Evolutionary conservation across 148 eudicot genomes (phyloP).

Genomic region (Heliamphora exappendiculata): DNA sequence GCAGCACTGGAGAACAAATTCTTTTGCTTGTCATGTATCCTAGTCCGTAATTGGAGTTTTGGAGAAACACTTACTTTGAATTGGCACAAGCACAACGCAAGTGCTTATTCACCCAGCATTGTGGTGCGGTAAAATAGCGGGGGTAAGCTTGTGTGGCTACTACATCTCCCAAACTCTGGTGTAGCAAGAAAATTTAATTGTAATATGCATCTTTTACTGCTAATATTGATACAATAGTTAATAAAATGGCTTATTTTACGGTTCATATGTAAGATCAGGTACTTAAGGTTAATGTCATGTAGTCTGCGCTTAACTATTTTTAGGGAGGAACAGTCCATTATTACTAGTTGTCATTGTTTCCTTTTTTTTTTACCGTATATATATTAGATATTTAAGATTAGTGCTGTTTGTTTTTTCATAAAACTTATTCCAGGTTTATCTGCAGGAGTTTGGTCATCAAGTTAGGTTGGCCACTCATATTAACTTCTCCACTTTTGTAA

Average conservation of each 20-base stretch:
- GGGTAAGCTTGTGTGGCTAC: no score
- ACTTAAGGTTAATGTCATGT: neutral
- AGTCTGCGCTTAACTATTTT: neutral
- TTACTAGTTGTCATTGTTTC: neutral
- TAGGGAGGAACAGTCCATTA: neutral
- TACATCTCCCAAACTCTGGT: neutral
- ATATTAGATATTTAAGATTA: neutral
- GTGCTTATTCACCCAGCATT: no score
- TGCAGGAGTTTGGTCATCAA: slow-evolving; percentile 89
- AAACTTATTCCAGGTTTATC: slow-evolving; percentile 7
- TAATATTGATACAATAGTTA: neutral
- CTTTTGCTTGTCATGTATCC: no score
- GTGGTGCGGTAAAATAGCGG: neutral
- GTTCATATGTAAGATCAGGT: neutral
- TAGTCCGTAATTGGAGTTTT: no score
- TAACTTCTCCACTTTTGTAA: slow-evolving; percentile 66
- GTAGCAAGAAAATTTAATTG: neutral
- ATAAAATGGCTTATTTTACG: neutral
- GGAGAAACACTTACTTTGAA: neutral
- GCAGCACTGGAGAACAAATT: no score
- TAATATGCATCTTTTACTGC: neutral
- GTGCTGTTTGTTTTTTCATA: neutral
- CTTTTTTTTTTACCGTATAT: neutral
- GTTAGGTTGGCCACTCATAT: slow-evolving; percentile 92
- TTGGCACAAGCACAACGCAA: no score